A percentile compares a stretch with the other conserved stretches of the same genome.
These are phyloP conservation scores for Amanita molliuscula DNA, from an alignment of 768 basidiomycete genomes.

Conservation along the genomic window DNA sequence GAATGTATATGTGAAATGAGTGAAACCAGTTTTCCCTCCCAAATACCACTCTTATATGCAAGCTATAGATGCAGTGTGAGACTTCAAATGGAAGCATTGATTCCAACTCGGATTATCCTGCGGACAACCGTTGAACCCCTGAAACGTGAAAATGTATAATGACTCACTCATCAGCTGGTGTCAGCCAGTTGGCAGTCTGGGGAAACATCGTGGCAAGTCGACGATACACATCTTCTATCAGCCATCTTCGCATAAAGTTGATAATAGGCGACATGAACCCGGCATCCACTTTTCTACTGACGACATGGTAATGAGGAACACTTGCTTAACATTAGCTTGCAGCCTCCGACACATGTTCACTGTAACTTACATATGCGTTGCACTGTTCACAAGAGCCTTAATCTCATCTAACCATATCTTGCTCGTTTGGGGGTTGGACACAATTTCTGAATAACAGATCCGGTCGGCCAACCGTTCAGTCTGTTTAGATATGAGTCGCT, in stretches of 20 bases:
- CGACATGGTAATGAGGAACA: slow-evolving; percentile 48
- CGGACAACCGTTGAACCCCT: neutral
- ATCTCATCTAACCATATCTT: slow-evolving; percentile 29
- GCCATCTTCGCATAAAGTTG: slow-evolving; percentile 34
- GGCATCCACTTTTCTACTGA: slow-evolving; percentile 27
- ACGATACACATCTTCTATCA: slow-evolving; percentile 57
- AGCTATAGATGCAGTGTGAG: neutral
- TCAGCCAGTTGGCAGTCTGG: slow-evolving; percentile 48
- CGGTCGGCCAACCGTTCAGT: slow-evolving; percentile 36
- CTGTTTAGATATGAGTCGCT: slow-evolving; percentile 11
- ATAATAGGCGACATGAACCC: slow-evolving; percentile 22
- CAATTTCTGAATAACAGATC: slow-evolving; percentile 39
- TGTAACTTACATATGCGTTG: slow-evolving; percentile 47
- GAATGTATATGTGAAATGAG: too few species aligned
- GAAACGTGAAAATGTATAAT: neutral
- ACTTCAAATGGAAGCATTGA: slow-evolving; percentile 38
- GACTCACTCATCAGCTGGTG: slow-evolving; percentile 46
- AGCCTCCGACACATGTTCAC: too few species aligned
- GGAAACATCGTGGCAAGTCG: slow-evolving; percentile 57
- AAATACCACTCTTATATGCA: too few species aligned
- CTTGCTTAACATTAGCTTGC: slow-evolving; percentile 18
- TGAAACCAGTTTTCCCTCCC: too few species aligned
- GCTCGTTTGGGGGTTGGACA: slow-evolving; percentile 23
- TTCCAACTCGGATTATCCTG: slow-evolving; percentile 49
- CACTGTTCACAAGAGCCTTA: slow-evolving; percentile 22